A percentile compares a stretch with the other conserved stretches of the same genome.
Evolutionary conservation across 169 alveolate genomes (phyloP).

Genomic region (Plasmodium billcollinsi): DNA sequence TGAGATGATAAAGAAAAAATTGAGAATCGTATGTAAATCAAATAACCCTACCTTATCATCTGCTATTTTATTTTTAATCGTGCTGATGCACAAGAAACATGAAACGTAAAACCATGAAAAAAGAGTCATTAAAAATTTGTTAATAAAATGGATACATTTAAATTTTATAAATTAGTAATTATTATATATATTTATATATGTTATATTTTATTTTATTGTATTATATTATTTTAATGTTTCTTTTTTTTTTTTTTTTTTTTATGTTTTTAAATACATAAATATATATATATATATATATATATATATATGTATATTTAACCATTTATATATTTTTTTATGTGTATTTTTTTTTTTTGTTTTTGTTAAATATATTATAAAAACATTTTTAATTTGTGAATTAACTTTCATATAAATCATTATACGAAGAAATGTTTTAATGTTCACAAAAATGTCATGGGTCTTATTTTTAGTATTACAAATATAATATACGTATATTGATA

Average conservation of each 20-base stretch:
- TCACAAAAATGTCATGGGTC: too few species aligned
- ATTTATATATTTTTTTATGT: too few species aligned
- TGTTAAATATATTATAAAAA: too few species aligned
- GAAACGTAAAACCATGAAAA: not conserved
- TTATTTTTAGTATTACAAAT: too few species aligned
- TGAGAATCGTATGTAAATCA: slow-evolving; percentile 53
- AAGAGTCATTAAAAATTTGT: not conserved
- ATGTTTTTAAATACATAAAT: not conserved
- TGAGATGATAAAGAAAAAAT: slow-evolving; percentile 26
- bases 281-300: too few species aligned
- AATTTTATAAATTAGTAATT: not conserved
- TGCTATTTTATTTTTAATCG: slow-evolving; percentile 59
- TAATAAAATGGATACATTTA: not conserved
- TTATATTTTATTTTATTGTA: not conserved
- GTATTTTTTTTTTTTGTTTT: too few species aligned
- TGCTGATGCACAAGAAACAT: slow-evolving; percentile 38
- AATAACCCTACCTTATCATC: slow-evolving; percentile 63
- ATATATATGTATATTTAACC: too few species aligned
- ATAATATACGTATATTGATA: too few species aligned
- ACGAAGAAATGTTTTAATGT: too few species aligned
- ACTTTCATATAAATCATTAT: too few species aligned
- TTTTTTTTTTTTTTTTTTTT: slow-evolving; percentile 7
- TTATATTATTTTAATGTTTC: not conserved
- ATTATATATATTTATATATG: not conserved
- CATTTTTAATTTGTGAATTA: too few species aligned